These are phyloP conservation scores for Gnaphalium uliginosum DNA, from an alignment of 129 eudicot genomes.

Conservation along the genomic window DNA sequence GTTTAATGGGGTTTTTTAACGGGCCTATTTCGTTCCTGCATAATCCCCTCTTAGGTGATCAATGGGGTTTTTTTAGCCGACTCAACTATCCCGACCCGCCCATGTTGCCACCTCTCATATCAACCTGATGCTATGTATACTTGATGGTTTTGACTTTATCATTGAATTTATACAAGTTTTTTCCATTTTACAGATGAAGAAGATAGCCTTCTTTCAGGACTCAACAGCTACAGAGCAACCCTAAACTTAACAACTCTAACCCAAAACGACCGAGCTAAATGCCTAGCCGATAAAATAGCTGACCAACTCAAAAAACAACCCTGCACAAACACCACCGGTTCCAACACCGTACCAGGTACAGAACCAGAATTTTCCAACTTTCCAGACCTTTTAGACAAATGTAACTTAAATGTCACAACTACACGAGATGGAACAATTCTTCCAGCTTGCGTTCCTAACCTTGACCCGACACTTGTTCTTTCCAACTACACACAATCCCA, in stretches of 20 bases:
- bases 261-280: constrained; percentile 69
- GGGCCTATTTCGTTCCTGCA: background rate
- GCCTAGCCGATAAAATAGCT: constrained; percentile 75
- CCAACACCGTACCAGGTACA: constrained; percentile 74
- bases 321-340: constrained; percentile 74
- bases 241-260: constrained; percentile 56
- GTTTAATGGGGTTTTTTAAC: background rate
- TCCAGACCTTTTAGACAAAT: constrained; percentile 50
- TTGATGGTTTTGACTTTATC: background rate
- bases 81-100: background rate
- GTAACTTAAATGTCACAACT: constrained; percentile 64
- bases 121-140: background rate
- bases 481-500: constrained; percentile 74
- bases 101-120: background rate
- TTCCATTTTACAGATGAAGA: constrained; percentile 56
- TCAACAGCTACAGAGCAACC: constrained; percentile 75
- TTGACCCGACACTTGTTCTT: constrained; percentile 59
- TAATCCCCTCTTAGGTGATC: background rate
- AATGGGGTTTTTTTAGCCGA: no score
- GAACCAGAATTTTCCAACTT: constrained; percentile 59
- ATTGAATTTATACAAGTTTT: background rate
- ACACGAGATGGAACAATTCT: constrained; percentile 72
- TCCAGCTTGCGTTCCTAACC: constrained; percentile 91
- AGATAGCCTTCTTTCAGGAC: constrained; percentile 71
- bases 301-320: constrained; percentile 71